phyloP scores from a whole-genome alignment of 257 asterid genomes.

The Solanum paucissectum region DNA sequence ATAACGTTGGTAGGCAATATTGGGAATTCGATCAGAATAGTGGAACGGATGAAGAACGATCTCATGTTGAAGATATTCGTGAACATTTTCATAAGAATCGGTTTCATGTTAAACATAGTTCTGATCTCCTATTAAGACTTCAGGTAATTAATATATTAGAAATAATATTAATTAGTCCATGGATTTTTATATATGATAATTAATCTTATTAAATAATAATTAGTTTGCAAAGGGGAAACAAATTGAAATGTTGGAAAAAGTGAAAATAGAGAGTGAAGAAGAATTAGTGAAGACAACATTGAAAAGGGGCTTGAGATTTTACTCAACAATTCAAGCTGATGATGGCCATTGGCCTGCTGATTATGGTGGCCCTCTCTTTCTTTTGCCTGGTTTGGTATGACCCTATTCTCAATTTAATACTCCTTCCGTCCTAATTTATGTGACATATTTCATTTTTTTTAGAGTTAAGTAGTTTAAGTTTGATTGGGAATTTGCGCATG shows the following conservation, averaged over 20 bases:
- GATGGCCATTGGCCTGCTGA: slow-evolving; percentile 88
- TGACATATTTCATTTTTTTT: no score
- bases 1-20: slow-evolving; percentile 23
- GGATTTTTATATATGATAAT: neutral
- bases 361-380: slow-evolving; percentile 71
- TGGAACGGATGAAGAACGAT: slow-evolving; percentile 28
- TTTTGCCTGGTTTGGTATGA: slow-evolving; percentile 53
- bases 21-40: slow-evolving; percentile 51
- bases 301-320: slow-evolving; percentile 35
- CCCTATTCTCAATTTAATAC: neutral
- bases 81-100: slow-evolving; percentile 28
- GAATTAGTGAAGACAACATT: slow-evolving; percentile 29
- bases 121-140: slow-evolving; percentile 63
- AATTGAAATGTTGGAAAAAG: slow-evolving; percentile 2
- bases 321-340: slow-evolving; percentile 48
- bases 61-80: slow-evolving; percentile 32
- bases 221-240: slow-evolving; percentile 39
- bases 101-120: slow-evolving; percentile 32
- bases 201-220: neutral
- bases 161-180: neutral
- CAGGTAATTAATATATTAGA: slow-evolving; percentile 25
- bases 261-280: slow-evolving; percentile 24
- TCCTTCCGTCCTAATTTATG: accelerated
- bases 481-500: no score
- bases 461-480: no score